Conservation (phyloP, 2,329 filamentous ascomycete genomes). For the Corynespora cassiicola region DNA sequence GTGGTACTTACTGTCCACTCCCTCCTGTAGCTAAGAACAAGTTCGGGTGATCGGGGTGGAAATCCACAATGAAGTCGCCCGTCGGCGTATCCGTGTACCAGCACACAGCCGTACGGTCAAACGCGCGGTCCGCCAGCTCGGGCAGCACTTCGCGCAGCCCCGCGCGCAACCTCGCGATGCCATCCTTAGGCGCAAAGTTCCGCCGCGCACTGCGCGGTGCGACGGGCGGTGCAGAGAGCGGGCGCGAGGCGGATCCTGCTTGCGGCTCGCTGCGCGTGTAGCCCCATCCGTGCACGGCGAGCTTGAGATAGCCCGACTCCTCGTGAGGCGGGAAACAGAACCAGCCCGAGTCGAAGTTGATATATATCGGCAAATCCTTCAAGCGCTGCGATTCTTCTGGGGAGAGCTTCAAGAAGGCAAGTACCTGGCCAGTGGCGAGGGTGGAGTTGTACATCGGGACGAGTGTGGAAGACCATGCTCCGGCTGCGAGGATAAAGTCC, state of each 20-base stretch:
- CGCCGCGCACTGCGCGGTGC: slow-evolving; percentile 46
- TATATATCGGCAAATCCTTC: slow-evolving; percentile 18
- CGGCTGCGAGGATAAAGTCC: slow-evolving; percentile 28
- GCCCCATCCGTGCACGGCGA: slow-evolving; percentile 73
- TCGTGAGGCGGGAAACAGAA: slow-evolving; percentile 63
- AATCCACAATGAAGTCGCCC: slow-evolving; percentile 74
- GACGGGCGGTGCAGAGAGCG: slow-evolving; percentile 30
- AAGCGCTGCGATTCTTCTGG: slow-evolving; percentile 4
- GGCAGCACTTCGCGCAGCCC: slow-evolving; percentile 13
- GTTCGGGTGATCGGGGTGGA: slow-evolving; percentile 67
- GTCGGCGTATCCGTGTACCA: slow-evolving; percentile 79
- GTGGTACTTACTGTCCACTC: slow-evolving; percentile 60
- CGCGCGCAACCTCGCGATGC: slow-evolving; percentile 7
- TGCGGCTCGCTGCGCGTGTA: slow-evolving; percentile 50
- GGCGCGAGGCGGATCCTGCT: slow-evolving; percentile 2
- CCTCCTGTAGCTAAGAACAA: slow-evolving; percentile 69
- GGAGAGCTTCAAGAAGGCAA: slow-evolving; percentile 14
- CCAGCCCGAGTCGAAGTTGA: slow-evolving; percentile 49
- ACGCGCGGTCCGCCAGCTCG: slow-evolving; percentile 63
- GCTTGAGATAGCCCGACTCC: slow-evolving; percentile 65
- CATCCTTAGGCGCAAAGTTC: slow-evolving; percentile 19
- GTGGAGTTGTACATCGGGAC: slow-evolving; percentile 13
- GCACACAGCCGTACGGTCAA: slow-evolving; percentile 69
- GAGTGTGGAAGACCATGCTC: slow-evolving; percentile 31
- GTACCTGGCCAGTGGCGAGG: slow-evolving; percentile 14